phyloP scores from a whole-genome alignment of 2,329 filamentous ascomycete species.

The Zelopaecilomyces penicillatus region DNA sequence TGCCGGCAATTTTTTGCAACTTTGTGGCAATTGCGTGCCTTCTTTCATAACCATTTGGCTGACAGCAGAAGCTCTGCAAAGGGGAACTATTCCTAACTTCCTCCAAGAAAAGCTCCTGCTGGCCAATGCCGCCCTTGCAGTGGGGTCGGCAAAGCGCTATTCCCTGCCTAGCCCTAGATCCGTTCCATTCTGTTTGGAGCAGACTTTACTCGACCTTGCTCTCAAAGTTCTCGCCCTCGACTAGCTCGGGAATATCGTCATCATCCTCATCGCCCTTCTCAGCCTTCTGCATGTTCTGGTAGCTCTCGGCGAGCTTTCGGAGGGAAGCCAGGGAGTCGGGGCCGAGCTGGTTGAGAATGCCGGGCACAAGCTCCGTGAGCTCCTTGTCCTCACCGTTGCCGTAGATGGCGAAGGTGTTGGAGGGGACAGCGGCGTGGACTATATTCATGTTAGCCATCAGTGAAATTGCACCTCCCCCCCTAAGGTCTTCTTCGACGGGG shows the following conservation, averaged over 20 bases:
- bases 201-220: slow-evolving; percentile 78
- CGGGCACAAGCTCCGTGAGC: slow-evolving; percentile 96
- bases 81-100: background rate
- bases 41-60: slow-evolving; percentile 14
- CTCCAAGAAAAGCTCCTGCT: slow-evolving; percentile 6
- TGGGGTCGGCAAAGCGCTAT: slow-evolving; percentile 1
- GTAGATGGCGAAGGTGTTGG: slow-evolving; percentile 99
- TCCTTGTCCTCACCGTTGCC: slow-evolving; percentile 99
- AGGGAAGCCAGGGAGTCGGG: slow-evolving; percentile 96
- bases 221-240: slow-evolving; percentile 97
- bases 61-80: slow-evolving; percentile 17
- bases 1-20: slow-evolving; percentile 17
- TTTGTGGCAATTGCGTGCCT: slow-evolving; percentile 5
- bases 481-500: slow-evolving; percentile 2
- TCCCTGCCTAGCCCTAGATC: slow-evolving; percentile 3
- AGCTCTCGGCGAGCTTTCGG: slow-evolving; percentile 97
- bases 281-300: slow-evolving; percentile 97
- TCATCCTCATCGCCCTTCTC: slow-evolving; percentile 71
- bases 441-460: slow-evolving; percentile 8
- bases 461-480: no score
- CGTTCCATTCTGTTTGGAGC: background rate
- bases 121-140: background rate
- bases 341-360: slow-evolving; percentile 98
- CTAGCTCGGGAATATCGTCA: slow-evolving; percentile 94
- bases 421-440: slow-evolving; percentile 95